Percentiles rank a stretch among this genome's conserved stretches.
phyloP scores from a whole-genome alignment of 1,139 yeast genomes.

The Suhomyces wounanorum region DNA sequence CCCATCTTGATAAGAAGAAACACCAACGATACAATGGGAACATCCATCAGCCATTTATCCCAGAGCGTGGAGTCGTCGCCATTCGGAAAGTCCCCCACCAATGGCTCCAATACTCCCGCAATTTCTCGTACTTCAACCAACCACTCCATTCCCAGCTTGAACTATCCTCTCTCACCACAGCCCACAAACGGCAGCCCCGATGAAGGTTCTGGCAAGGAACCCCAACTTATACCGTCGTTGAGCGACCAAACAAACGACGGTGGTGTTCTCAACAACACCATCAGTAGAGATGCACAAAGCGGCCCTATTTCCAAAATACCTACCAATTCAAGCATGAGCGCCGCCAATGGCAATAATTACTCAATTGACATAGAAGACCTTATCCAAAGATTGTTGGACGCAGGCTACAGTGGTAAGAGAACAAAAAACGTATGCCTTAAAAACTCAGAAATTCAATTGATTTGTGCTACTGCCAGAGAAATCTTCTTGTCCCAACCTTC shows the following conservation, averaged over 20 bases:
- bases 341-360: constrained; percentile 17
- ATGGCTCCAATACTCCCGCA: constrained; percentile 11
- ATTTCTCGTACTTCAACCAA: constrained; percentile 40
- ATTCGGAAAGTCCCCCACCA: constrained; percentile 12
- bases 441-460: constrained; percentile 79
- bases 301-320: constrained; percentile 15
- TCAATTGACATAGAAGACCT: constrained; percentile 81
- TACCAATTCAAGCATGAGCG: constrained; percentile 13
- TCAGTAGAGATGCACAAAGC: constrained; percentile 15
- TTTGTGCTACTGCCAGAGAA: constrained; percentile 86
- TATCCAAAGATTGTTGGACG: constrained; percentile 86
- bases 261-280: constrained; percentile 9
- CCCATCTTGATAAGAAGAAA: constrained; percentile 57
- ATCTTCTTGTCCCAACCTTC: constrained; percentile 88
- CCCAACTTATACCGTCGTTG: constrained; percentile 15
- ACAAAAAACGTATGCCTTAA: constrained; percentile 87
- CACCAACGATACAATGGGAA: constrained; percentile 31
- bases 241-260: constrained; percentile 16
- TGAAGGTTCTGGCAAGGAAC: constrained; percentile 6
- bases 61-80: constrained; percentile 14
- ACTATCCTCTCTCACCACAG: constrained; percentile 30
- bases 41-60: constrained; percentile 11
- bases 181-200: constrained; percentile 20
- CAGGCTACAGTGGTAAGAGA: constrained; percentile 92
- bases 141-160: constrained; percentile 29